Conservation (phyloP, 768 basidiomycete species). For the Podaxis mareebaensis region DNA sequence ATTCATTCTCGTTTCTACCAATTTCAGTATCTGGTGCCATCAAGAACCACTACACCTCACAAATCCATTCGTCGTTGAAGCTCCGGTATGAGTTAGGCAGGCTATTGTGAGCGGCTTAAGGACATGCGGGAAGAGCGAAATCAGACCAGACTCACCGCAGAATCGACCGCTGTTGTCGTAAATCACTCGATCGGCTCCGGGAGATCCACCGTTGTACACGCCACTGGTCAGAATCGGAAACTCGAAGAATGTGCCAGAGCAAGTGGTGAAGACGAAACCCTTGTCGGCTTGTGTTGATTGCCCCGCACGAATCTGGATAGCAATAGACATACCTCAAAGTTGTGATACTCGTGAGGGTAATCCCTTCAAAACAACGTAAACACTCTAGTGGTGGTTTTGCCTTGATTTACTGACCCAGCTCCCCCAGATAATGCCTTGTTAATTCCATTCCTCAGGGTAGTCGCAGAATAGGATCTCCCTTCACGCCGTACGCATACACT, state of each 20-base stretch:
- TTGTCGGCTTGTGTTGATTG: conserved; percentile 1
- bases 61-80: conserved; percentile 26
- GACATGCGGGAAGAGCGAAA: background rate
- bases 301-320: background rate
- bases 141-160: conserved; percentile 23
- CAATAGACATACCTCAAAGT: conserved; percentile 25
- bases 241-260: conserved; percentile 27
- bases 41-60: conserved; percentile 20
- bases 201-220: conserved; percentile 27
- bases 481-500: background rate
- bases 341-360: conserved; percentile 28
- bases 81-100: conserved; percentile 31
- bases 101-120: conserved; percentile 16
- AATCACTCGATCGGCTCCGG: conserved; percentile 31
- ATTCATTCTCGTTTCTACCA: no score
- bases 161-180: conserved; percentile 26
- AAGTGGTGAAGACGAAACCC: conserved; percentile 27
- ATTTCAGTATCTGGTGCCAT: background rate
- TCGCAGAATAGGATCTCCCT: background rate
- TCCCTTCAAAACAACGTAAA: conserved; percentile 16
- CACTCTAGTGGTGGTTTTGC: background rate
- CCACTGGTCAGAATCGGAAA: conserved; percentile 26
- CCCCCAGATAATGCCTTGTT: conserved; percentile 22
- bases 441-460: conserved; percentile 4
- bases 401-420: conserved; percentile 21